Percentiles rank a stretch among this genome's conserved stretches.
Conservation (phyloP, 2,329 filamentous ascomycete species). For the Fusarium anguioides region DNA sequence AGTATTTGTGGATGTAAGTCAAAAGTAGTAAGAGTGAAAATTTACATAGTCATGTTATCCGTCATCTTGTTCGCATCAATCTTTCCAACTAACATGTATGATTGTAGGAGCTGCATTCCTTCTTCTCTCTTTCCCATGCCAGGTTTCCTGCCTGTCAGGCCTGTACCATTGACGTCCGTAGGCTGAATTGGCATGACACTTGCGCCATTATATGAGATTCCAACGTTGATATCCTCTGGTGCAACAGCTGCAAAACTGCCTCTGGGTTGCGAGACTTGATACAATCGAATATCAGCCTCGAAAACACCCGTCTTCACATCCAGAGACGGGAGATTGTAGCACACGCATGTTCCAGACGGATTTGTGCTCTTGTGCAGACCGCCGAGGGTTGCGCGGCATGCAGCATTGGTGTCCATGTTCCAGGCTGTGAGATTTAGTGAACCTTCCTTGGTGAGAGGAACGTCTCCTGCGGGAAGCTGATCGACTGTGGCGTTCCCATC, state of each 20-base stretch:
- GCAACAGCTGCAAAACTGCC: constrained; percentile 64
- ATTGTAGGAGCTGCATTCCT: constrained; percentile 63
- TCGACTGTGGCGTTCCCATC: constrained; percentile 31
- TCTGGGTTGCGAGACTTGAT: constrained; percentile 71
- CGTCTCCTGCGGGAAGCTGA: constrained; percentile 38
- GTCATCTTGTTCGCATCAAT: constrained; percentile 69
- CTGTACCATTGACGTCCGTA: constrained; percentile 42
- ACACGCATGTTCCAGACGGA: constrained; percentile 80
- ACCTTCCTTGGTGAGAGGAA: constrained; percentile 55
- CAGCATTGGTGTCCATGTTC: constrained; percentile 64
- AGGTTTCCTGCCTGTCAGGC: constrained; percentile 36
- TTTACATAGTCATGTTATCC: constrained; percentile 70
- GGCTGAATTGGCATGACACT: constrained; percentile 47
- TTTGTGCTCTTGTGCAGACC: constrained; percentile 71
- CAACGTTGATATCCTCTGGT: constrained; percentile 64
- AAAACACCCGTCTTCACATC: constrained; percentile 76
- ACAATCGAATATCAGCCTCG: constrained; percentile 80
- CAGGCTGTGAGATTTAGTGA: constrained; percentile 66
- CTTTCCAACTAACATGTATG: constrained; percentile 75
- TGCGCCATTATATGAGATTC: constrained; percentile 65
- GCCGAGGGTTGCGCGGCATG: constrained; percentile 69
- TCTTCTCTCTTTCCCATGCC: constrained; percentile 35
- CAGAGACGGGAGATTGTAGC: constrained; percentile 82
- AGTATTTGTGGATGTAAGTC: constrained; percentile 6
- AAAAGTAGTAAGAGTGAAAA: constrained; percentile 34